Conservation (phyloP, 495 filamentous ascomycete species). For the Evansstolkia leycettana region DNA sequence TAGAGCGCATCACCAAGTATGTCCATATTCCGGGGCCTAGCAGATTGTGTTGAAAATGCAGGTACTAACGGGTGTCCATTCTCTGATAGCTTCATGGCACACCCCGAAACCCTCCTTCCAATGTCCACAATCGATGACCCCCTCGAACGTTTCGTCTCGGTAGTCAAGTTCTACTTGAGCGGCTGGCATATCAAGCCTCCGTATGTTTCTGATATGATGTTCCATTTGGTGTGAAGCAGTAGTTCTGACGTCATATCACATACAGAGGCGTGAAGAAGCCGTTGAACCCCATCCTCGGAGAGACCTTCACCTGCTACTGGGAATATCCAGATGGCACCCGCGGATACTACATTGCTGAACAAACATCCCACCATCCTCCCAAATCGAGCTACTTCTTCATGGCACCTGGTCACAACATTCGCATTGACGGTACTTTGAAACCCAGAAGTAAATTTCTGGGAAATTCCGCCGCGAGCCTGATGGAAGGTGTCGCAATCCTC, state of each 20-base stretch:
- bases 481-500: slow-evolving; percentile 90
- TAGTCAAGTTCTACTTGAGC: slow-evolving; percentile 95
- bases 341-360: slow-evolving; percentile 93
- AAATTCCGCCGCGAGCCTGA: slow-evolving; percentile 95
- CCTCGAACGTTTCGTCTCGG: slow-evolving; percentile 77
- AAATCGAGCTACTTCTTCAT: slow-evolving; percentile 99
- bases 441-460: slow-evolving; percentile 94
- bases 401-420: slow-evolving; percentile 86
- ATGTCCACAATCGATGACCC: slow-evolving; percentile 86
- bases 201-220: slow-evolving; percentile 40
- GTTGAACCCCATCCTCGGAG: slow-evolving; percentile 91
- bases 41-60: not conserved
- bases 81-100: slow-evolving; percentile 84
- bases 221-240: not conserved
- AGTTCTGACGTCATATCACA: slow-evolving; percentile 17
- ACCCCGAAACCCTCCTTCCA: slow-evolving; percentile 86
- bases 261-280: slow-evolving; percentile 94
- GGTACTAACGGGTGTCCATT: slow-evolving; percentile 1
- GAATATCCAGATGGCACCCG: slow-evolving; percentile 76
- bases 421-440: slow-evolving; percentile 92
- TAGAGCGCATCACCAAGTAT: slow-evolving; percentile 97
- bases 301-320: slow-evolving; percentile 93
- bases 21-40: slow-evolving; percentile 3
- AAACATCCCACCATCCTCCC: slow-evolving; percentile 91
- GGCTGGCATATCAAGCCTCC: slow-evolving; percentile 98